Base-by-base conservation (phyloP, 257 asterid genomes). In the Nicotiana otophora region DNA sequence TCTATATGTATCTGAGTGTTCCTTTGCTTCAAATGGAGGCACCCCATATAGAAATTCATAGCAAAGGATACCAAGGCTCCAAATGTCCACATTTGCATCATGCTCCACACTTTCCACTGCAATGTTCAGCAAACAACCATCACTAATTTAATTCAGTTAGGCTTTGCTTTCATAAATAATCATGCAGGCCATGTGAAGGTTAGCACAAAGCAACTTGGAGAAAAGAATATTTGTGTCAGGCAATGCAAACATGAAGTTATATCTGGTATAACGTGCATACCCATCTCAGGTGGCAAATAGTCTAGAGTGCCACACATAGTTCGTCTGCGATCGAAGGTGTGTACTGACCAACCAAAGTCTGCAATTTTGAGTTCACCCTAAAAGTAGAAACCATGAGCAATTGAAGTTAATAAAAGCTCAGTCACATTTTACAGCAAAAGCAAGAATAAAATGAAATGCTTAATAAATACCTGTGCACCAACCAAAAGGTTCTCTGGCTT, bases 271-370 rank as follows among this genome's bases (percentile, higher is more conserved):
- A 36, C 9, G 7, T 20, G 60, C 90, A n/a, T 89, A 96, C 99
- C 99, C 99, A 96, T 96, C 92, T 96, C 99, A 28, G 99, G 99
- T 68, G 99, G 98, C 79, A 96, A 97, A 87, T 96, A 94, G 89
- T 96, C 99, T 1, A 96, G 92, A 81, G 99, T 96, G 83, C 99
- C 99, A 83, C 99, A 96, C 98, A 96, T 94, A 33, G 99, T 96
- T 77, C 95, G 90, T 85, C 99, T 90, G 83, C 98, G 98, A 74
- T 91, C 92, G 84, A 96, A 96, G 46, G 98, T 96, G 90, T 96
- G 99, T 15, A 96, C 99, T 0, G 99, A 96, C 99, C 99, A 96
- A 80, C 99, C 99, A 82, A 96, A 96, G 86, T 94, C 98, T 34
- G 98, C 98, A 81, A 96, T 96, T 86, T 96, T 96, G 64, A 96